Evolutionary conservation across 345 rosid genomes (phyloP), one percentile per base, ranked within the genome.

Genomic region (Alliaria petiolata): DNA sequence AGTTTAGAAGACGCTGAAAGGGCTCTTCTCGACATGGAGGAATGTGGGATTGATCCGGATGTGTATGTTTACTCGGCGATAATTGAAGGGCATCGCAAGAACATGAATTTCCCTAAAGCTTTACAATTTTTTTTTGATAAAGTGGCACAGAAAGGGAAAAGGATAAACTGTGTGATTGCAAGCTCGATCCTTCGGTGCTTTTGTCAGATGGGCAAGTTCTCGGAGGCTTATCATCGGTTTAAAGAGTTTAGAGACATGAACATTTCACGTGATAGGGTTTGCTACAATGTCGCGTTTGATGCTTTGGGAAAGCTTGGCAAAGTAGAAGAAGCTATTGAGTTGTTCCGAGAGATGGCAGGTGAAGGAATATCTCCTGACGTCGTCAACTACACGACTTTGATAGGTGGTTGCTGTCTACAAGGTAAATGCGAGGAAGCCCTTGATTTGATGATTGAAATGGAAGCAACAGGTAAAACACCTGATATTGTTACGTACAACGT

Each of bases 301-400:
- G 92, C 92, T 46, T 82, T 89, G 62, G 85, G 90, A 83, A 86
- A 87, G 80, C 71, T 76, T 43, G 91, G 88, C 28, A 73, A 72
- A 76, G 78, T 87, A 76, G 86, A 89, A 42, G 89, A 77, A 56
- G 93, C 89, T 38, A 36, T 40, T 7, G 36, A 44, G 63, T 45
- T 90, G 60, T 79, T 90, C 33, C 36, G 78, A 70, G 88, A 87
- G 63, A 93, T 90, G 96, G 84, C 39, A 22, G 50, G 25, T 30
- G 81, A 78, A 71, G 42, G 70, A 25, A 77, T 93, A 57, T 69
- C 50, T 70, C 80, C 81, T 12, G 95, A 93, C 39, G 58, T 82
- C 45, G 49, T 84, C 65, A 84, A 87, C 85, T 89, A 89, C 72
- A 90, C 89, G 11, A 89, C 92, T 56, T 67, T 93, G 65, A 82